A percentile compares a stretch with the other conserved stretches of the same genome.
These are phyloP conservation scores for Aspergillus thermomutatus DNA, from an alignment of 2,329 filamentous ascomycete genomes.

Conservation along the genomic window DNA sequence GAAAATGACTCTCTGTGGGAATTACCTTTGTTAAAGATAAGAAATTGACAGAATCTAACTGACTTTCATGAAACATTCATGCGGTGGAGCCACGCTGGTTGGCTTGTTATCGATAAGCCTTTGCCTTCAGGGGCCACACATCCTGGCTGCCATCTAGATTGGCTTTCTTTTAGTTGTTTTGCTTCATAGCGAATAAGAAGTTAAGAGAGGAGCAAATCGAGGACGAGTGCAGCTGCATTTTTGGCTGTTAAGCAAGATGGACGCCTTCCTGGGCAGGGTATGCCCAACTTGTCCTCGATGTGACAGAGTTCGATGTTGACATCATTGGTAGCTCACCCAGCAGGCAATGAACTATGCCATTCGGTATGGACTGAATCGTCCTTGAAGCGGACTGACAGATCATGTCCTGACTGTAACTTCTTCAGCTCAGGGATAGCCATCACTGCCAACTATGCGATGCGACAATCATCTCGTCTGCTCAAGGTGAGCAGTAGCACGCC, in stretches of 20 bases:
- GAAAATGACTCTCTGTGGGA: not conserved
- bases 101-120: slow-evolving; percentile 24
- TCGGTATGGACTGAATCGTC: slow-evolving; percentile 38
- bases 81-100: slow-evolving; percentile 9
- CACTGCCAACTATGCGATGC: slow-evolving; percentile 80
- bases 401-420: slow-evolving; percentile 5
- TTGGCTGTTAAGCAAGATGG: slow-evolving; percentile 55
- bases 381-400: not conserved
- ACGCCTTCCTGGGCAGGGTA: slow-evolving; percentile 63
- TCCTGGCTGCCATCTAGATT: not conserved
- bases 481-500: slow-evolving; percentile 46
- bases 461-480: slow-evolving; percentile 73
- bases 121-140: not conserved
- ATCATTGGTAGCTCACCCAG: slow-evolving; percentile 54
- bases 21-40: not conserved
- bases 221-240: not conserved
- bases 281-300: slow-evolving; percentile 1
- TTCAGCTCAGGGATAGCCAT: slow-evolving; percentile 72
- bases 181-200: not conserved
- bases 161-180: not conserved
- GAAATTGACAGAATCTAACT: not conserved
- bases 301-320: slow-evolving; percentile 18
- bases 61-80: not conserved
- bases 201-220: not conserved
- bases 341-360: slow-evolving; percentile 94